Evolutionary conservation across 257 asterid genomes (phyloP).

Genomic region (Plantago elongata): DNA sequence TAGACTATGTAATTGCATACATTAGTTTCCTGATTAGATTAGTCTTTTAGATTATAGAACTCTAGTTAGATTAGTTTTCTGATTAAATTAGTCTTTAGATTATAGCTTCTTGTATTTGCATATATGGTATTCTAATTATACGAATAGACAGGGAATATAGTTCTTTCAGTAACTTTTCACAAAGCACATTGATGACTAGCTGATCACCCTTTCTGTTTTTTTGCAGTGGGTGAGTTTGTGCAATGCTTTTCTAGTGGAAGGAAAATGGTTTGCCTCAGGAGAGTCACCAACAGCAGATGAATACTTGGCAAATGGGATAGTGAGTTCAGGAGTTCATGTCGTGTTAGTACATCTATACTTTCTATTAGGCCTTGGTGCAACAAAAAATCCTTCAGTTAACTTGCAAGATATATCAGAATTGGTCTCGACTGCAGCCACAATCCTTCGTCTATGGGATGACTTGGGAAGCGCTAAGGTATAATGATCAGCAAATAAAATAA

Average conservation of each 20-base stretch:
- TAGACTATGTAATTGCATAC: too few species aligned
- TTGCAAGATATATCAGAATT: slow-evolving; percentile 17
- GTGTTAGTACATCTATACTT: slow-evolving; percentile 23
- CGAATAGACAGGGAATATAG: too few species aligned
- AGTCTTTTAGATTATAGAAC: too few species aligned
- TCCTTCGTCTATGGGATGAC: slow-evolving; percentile 46
- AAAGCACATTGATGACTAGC: slow-evolving; percentile 30
- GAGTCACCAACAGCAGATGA: slow-evolving; percentile 22
- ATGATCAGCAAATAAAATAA: too few species aligned
- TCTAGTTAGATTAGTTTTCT: too few species aligned
- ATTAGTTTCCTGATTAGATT: too few species aligned
- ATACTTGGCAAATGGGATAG: slow-evolving; percentile 31
- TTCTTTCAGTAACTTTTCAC: slow-evolving; percentile 10
- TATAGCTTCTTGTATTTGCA: too few species aligned
- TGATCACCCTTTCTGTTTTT: slow-evolving; percentile 3
- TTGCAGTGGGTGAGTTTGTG: slow-evolving; percentile 54
- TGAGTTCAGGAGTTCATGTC: slow-evolving; percentile 34
- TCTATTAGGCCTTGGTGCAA: slow-evolving; percentile 24
- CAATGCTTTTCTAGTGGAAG: slow-evolving; percentile 47
- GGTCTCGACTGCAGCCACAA: slow-evolving; percentile 24
- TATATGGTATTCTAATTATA: too few species aligned
- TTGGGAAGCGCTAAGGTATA: slow-evolving; percentile 34
- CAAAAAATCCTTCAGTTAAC: neutral
- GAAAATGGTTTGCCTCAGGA: slow-evolving; percentile 30
- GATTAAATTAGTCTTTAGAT: too few species aligned